Conservation (phyloP, 805 yeast genomes). For the Kuraishia hungarica region DNA sequence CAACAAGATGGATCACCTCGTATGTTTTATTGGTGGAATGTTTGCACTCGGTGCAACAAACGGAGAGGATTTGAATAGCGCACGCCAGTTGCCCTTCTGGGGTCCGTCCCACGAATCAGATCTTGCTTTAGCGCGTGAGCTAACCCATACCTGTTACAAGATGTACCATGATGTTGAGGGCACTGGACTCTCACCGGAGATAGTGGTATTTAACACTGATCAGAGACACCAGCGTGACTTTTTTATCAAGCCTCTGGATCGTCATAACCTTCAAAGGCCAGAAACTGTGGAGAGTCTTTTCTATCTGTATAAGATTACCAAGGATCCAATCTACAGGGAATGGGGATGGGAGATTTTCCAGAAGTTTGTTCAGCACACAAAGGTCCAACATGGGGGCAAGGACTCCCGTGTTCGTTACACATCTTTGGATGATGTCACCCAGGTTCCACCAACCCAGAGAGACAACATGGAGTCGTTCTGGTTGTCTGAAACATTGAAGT, state of each 20-base stretch:
- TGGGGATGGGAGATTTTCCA: constrained; percentile 88
- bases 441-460: constrained; percentile 38
- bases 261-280: constrained; percentile 85
- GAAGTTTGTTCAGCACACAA: constrained; percentile 54
- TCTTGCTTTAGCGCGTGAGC: constrained; percentile 60
- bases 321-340: constrained; percentile 71
- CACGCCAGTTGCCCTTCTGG: constrained; percentile 52
- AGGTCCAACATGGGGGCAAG: constrained; percentile 39
- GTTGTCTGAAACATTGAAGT: constrained; percentile 90
- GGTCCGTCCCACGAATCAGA: constrained; percentile 48
- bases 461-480: constrained; percentile 90
- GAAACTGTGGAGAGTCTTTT: constrained; percentile 89
- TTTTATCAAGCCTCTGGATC: constrained; percentile 59
- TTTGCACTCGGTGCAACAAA: constrained; percentile 85
- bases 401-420: constrained; percentile 41
- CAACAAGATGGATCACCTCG: constrained; percentile 85
- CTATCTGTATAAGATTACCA: constrained; percentile 70
- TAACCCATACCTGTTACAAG: constrained; percentile 74
- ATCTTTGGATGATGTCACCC: constrained; percentile 59
- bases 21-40: constrained; percentile 85
- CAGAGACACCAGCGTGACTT: constrained; percentile 42
- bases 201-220: constrained; percentile 70
- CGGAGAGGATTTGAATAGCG: constrained; percentile 51
- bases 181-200: constrained; percentile 85
- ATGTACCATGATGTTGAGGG: constrained; percentile 65